Percentiles rank a stretch among this genome's conserved stretches.
Evolutionary conservation across 2,329 filamentous ascomycete species (phyloP).

Genomic region (Neoscytalidium dimidiatum): DNA sequence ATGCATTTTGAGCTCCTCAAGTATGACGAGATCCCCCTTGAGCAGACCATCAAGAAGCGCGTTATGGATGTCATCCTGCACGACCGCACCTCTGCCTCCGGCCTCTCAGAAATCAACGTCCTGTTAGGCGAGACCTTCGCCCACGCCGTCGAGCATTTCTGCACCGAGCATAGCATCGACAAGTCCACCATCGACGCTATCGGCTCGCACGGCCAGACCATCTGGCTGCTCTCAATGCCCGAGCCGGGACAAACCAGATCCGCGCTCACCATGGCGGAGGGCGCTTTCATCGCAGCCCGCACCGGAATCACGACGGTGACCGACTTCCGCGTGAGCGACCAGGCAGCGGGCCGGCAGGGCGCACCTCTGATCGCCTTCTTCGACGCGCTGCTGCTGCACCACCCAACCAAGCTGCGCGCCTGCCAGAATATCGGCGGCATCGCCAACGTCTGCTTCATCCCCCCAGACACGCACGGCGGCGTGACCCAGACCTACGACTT

Average conservation of each 20-base stretch:
- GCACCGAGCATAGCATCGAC: conserved; percentile 43
- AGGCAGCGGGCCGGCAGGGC: conserved; percentile 57
- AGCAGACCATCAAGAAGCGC: conserved; percentile 55
- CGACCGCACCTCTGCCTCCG: conserved; percentile 55
- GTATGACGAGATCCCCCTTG: conserved; percentile 59
- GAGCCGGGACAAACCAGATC: conserved; percentile 48
- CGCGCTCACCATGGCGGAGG: conserved; percentile 60
- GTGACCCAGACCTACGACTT: conserved; percentile 50
- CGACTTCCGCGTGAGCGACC: conserved; percentile 60
- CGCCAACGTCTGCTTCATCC: conserved; percentile 63
- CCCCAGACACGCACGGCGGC: conserved; percentile 46
- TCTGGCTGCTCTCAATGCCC: conserved; percentile 59
- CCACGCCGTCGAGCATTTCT: conserved; percentile 54
- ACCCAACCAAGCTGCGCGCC: conserved; percentile 58
- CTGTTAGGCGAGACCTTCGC: conserved; percentile 60
- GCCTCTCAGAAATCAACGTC: conserved; percentile 59
- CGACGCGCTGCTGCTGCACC: conserved; percentile 57
- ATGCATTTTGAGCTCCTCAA: conserved; percentile 61
- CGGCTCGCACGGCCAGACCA: conserved; percentile 61
- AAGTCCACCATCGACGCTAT: conserved; percentile 54
- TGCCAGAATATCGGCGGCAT: conserved; percentile 66
- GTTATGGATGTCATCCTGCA: conserved; percentile 60
- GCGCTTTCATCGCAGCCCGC: conserved; percentile 54
- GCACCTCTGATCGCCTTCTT: conserved; percentile 61
- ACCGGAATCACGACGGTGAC: conserved; percentile 62